phyloP scores from a whole-genome alignment of 306 rosid genomes.

The Calophaca sinica region DNA sequence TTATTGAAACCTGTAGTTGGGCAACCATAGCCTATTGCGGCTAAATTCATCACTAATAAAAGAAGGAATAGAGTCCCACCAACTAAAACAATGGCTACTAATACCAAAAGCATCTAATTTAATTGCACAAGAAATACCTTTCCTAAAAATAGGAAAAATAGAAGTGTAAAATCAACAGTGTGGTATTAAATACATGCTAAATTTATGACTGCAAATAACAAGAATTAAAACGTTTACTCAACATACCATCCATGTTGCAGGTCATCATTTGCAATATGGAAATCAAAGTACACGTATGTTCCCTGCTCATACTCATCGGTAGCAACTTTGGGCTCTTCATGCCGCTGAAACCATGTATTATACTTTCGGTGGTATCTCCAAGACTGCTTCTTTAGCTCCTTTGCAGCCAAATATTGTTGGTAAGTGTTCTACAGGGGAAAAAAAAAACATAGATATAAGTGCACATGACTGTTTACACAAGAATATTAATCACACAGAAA shows the following conservation, averaged over 20 bases:
- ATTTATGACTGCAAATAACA: conserved; percentile 34
- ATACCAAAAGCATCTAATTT: too few species aligned
- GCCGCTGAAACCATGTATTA: conserved; percentile 97
- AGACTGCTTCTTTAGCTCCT: conserved; percentile 97
- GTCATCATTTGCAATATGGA: conserved; percentile 87
- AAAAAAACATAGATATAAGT: conserved; percentile 40
- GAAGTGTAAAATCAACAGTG: conserved; percentile 25
- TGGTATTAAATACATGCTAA: not conserved
- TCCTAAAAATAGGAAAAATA: too few species aligned
- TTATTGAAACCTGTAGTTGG: too few species aligned
- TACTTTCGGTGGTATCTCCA: conserved; percentile 99
- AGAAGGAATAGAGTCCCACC: too few species aligned
- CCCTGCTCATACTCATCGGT: conserved; percentile 98
- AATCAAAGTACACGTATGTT: conserved; percentile 94
- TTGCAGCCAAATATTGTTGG: conserved; percentile 97
- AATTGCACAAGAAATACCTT: too few species aligned
- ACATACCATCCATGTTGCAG: conserved; percentile 94
- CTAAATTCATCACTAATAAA: too few species aligned
- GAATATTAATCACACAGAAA: conserved; percentile 14
- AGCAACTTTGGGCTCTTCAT: conserved; percentile 98
- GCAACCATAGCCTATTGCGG: too few species aligned
- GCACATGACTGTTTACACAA: conserved; percentile 21
- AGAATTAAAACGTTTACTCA: not conserved
- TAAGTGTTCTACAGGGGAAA: conserved; percentile 89
- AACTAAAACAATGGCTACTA: too few species aligned